Evolutionary conservation across 2,329 filamentous ascomycete genomes (phyloP).

Genomic region (Pseudocercospora vitis): DNA sequence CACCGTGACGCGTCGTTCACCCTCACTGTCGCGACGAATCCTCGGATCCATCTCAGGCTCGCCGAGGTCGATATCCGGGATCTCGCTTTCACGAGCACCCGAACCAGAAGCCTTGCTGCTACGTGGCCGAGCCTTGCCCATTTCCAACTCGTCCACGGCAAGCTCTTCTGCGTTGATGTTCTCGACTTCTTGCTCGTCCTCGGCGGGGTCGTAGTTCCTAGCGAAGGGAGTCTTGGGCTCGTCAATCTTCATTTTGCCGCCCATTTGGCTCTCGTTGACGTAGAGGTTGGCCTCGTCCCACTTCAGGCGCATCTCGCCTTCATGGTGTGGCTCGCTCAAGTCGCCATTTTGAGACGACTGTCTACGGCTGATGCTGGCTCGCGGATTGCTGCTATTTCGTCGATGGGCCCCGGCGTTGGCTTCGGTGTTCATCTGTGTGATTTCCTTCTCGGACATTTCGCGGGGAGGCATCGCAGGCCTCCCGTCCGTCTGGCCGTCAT

Average conservation of each 20-base stretch:
- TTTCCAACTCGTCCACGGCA: conserved; percentile 67
- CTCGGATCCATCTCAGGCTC: conserved; percentile 69
- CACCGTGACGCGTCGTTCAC: conserved; percentile 80
- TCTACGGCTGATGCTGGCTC: conserved; percentile 68
- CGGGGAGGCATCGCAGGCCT: conserved; percentile 47
- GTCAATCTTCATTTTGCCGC: conserved; percentile 96
- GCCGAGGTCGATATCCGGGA: conserved; percentile 86
- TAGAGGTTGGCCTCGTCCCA: conserved; percentile 99
- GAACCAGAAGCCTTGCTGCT: conserved; percentile 35
- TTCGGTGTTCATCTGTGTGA: conserved; percentile 91
- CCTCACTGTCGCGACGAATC: conserved; percentile 40
- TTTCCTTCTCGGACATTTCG: conserved; percentile 73
- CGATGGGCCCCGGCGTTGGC: conserved; percentile 88
- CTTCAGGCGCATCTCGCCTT: conserved; percentile 75
- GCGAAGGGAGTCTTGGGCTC: conserved; percentile 98
- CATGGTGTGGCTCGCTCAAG: conserved; percentile 45
- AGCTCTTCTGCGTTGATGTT: conserved; percentile 69
- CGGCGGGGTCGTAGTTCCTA: conserved; percentile 82
- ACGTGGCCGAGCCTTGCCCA: conserved; percentile 43
- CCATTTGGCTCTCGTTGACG: conserved; percentile 92
- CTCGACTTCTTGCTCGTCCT: conserved; percentile 76
- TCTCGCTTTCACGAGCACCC: conserved; percentile 66
- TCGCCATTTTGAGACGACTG: conserved; percentile 55
- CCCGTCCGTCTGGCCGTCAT: conserved; percentile 34
- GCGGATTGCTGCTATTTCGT: conserved; percentile 73